Percentiles rank a stretch among this genome's conserved stretches.
These are phyloP conservation scores for Phytopythium chamaehyphon DNA, from an alignment of 352 stramenopile species.

Conservation along the genomic window DNA sequence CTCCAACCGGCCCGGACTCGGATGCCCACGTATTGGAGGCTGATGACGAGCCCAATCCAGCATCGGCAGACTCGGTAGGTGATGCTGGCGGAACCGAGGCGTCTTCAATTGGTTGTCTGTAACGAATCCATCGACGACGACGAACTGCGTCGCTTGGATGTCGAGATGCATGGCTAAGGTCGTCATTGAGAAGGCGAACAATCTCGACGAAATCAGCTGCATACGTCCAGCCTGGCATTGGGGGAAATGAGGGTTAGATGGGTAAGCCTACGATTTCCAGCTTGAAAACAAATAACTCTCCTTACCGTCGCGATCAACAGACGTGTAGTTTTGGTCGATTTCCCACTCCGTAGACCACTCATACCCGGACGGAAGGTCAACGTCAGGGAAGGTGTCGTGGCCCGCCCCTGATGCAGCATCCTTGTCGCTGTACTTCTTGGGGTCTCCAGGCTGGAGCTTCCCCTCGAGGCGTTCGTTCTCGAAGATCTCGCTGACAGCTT, in stretches of 20 bases:
- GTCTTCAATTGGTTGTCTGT: slow-evolving; percentile 48
- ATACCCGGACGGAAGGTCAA: slow-evolving; percentile 57
- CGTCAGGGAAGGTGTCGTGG: slow-evolving; percentile 63
- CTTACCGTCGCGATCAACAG: slow-evolving; percentile 63
- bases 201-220: slow-evolving; percentile 78
- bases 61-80: slow-evolving; percentile 38
- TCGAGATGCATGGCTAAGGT: slow-evolving; percentile 78
- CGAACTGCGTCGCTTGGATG: slow-evolving; percentile 76
- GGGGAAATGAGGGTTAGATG: not conserved
- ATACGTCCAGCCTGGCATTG: slow-evolving; percentile 63
- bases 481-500: slow-evolving; percentile 77
- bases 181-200: slow-evolving; percentile 66
- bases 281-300: too few species aligned
- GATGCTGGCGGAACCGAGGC: slow-evolving; percentile 27
- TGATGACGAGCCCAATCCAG: slow-evolving; percentile 27
- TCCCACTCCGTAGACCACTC: slow-evolving; percentile 84
- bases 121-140: slow-evolving; percentile 77
- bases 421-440: slow-evolving; percentile 69
- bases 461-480: slow-evolving; percentile 84
- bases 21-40: slow-evolving; percentile 46
- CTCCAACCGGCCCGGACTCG: slow-evolving; percentile 26
- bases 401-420: slow-evolving; percentile 46
- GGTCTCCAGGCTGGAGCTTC: slow-evolving; percentile 61
- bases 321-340: slow-evolving; percentile 77
- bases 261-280: too few species aligned